phyloP scores from a whole-genome alignment of 192 early-diverging fungal species.

The Spizellomyces sp. region DNA sequence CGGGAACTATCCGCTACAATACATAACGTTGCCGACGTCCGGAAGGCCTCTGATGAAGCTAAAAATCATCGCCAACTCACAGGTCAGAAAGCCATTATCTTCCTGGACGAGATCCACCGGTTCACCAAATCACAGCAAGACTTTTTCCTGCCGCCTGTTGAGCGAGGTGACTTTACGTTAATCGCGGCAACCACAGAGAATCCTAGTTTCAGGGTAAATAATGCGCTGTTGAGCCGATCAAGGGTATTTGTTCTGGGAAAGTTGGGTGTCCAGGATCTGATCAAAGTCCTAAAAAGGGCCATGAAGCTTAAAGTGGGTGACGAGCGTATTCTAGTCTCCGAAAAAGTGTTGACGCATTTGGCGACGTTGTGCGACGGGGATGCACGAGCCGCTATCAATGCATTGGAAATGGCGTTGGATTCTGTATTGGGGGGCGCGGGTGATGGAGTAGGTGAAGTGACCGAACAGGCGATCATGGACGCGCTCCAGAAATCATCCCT shows the following conservation, averaged over 20 bases:
- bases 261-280: slow-evolving; percentile 59
- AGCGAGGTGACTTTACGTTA: slow-evolving; percentile 49
- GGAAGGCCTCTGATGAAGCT: slow-evolving; percentile 26
- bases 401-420: slow-evolving; percentile 59
- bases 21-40: slow-evolving; percentile 36
- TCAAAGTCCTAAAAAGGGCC: slow-evolving; percentile 63
- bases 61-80: slow-evolving; percentile 34
- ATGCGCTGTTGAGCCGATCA: slow-evolving; percentile 78
- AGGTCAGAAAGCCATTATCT: slow-evolving; percentile 69
- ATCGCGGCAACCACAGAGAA: slow-evolving; percentile 77
- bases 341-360: slow-evolving; percentile 54
- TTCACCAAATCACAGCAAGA: slow-evolving; percentile 91
- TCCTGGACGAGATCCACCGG: slow-evolving; percentile 86
- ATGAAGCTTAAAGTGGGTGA: slow-evolving; percentile 46
- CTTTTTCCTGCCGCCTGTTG: slow-evolving; percentile 77
- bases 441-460: slow-evolving; percentile 10
- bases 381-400: slow-evolving; percentile 67
- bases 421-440: slow-evolving; percentile 1
- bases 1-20: slow-evolving; percentile 33
- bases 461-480: slow-evolving; percentile 57
- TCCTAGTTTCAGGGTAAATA: slow-evolving; percentile 82
- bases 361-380: slow-evolving; percentile 80
- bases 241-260: slow-evolving; percentile 76
- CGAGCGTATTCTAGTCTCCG: slow-evolving; percentile 24
- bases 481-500: slow-evolving; percentile 81